Evolutionary conservation across 2,329 filamentous ascomycete genomes (phyloP).

Genomic region (Stenocarpella maydis): DNA sequence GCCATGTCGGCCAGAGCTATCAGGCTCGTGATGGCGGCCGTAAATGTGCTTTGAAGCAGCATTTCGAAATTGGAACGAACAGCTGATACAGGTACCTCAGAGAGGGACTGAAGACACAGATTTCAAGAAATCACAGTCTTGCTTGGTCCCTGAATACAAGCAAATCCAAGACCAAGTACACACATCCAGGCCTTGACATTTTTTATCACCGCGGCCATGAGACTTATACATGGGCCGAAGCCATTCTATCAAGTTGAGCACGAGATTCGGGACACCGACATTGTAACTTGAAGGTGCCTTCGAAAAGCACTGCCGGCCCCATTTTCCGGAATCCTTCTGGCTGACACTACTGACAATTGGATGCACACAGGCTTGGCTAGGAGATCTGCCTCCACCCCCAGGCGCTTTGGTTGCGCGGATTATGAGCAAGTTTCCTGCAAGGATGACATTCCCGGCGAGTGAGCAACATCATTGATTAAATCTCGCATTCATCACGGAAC

Average conservation of each 20-base stretch:
- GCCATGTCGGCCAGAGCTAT: neutral
- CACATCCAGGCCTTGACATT: neutral
- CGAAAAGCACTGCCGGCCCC: constrained; percentile 4
- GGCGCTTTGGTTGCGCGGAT: neutral
- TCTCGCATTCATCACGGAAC: neutral
- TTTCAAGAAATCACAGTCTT: neutral
- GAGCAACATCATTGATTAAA: no score
- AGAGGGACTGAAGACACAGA: fast-evolving
- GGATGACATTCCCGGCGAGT: constrained; percentile 6
- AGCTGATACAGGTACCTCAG: fast-evolving
- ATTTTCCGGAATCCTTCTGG: constrained; percentile 8
- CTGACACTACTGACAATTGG: constrained; percentile 5
- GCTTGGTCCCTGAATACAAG: neutral
- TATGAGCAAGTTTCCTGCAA: constrained; percentile 22
- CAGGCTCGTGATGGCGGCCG: neutral
- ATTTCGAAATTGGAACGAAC: neutral
- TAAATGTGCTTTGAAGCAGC: neutral
- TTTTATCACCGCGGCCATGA: neutral
- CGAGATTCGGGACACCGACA: neutral
- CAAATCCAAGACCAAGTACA: neutral
- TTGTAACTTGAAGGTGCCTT: neutral
- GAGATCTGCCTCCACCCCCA: constrained; percentile 13
- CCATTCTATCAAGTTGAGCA: neutral
- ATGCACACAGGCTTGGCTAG: constrained; percentile 6
- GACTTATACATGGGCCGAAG: neutral